Conservation (phyloP, 1,284 basidiomycete genomes). For the Kalmanozyma brasiliensis region DNA sequence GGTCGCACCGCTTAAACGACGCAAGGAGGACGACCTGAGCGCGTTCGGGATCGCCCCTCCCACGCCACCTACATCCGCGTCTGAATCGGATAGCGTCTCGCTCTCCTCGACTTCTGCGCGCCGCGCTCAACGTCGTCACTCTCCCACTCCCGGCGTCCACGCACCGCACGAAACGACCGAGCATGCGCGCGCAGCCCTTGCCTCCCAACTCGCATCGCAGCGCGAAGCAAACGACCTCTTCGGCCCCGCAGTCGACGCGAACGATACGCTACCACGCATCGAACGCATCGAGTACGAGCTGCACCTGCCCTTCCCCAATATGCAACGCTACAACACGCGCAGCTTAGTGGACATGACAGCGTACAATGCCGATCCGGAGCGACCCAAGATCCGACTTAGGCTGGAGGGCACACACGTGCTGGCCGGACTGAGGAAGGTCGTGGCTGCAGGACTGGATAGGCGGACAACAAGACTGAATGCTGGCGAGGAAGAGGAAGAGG, state of each 20-base stretch:
- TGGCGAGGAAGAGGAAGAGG: slow-evolving; percentile 19
- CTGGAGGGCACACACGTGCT: slow-evolving; percentile 54
- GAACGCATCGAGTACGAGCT: slow-evolving; percentile 54
- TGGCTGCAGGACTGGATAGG: slow-evolving; percentile 47
- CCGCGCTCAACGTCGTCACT: slow-evolving; percentile 8
- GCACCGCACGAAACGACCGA: slow-evolving; percentile 19
- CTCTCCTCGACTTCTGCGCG: slow-evolving; percentile 23
- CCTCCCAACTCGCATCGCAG: slow-evolving; percentile 10
- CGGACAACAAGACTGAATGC: slow-evolving; percentile 27
- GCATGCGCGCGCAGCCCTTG: slow-evolving; percentile 9
- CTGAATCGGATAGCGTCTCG: slow-evolving; percentile 29
- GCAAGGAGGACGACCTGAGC: slow-evolving; percentile 33
- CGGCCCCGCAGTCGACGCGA: slow-evolving; percentile 10
- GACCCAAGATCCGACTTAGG: slow-evolving; percentile 43
- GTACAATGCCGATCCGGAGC: slow-evolving; percentile 41
- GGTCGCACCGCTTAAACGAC: slow-evolving; percentile 42
- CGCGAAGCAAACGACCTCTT: slow-evolving; percentile 51
- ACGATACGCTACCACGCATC: slow-evolving; percentile 32
- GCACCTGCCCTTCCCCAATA: slow-evolving; percentile 41
- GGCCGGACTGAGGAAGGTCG: slow-evolving; percentile 51
- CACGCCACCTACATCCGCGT: slow-evolving; percentile 31
- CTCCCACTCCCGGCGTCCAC: slow-evolving; percentile 20
- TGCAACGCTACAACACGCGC: slow-evolving; percentile 46
- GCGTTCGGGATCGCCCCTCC: slow-evolving; percentile 30
- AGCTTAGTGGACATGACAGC: slow-evolving; percentile 31